Conservation (phyloP, 768 basidiomycete species). For the Boletellus ananas region DNA sequence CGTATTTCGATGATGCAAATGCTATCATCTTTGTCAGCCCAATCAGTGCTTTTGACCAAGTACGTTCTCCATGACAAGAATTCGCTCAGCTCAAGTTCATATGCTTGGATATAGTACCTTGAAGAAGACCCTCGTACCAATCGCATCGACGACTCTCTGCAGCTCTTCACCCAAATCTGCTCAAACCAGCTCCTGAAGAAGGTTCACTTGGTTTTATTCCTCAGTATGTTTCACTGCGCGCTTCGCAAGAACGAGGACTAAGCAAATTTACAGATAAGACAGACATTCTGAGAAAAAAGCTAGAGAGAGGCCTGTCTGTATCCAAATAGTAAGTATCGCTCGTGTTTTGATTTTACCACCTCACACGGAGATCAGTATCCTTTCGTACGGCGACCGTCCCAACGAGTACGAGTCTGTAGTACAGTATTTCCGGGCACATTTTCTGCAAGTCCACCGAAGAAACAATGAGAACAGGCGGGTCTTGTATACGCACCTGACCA, state of each 20-base stretch:
- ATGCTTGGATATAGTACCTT: slow-evolving; percentile 52
- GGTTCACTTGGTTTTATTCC: slow-evolving; percentile 56
- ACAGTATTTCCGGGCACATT: slow-evolving; percentile 85
- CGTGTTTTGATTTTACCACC: not conserved
- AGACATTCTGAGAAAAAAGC: slow-evolving; percentile 69
- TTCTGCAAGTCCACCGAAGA: slow-evolving; percentile 71
- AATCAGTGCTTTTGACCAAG: slow-evolving; percentile 77
- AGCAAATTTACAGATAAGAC: slow-evolving; percentile 57
- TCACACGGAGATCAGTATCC: slow-evolving; percentile 48
- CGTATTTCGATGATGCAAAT: slow-evolving; percentile 61
- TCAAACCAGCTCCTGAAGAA: slow-evolving; percentile 76
- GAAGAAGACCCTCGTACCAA: slow-evolving; percentile 86
- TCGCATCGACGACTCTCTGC: slow-evolving; percentile 84
- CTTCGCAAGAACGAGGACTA: not conserved
- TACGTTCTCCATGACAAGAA: slow-evolving; percentile 18
- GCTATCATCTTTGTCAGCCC: slow-evolving; percentile 81
- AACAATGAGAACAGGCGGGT: slow-evolving; percentile 79
- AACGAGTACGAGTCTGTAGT: slow-evolving; percentile 81
- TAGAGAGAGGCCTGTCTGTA: slow-evolving; percentile 65
- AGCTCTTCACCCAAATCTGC: slow-evolving; percentile 82
- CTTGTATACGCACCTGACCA: slow-evolving; percentile 80
- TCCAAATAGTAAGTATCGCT: slow-evolving; percentile 66
- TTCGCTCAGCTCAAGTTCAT: slow-evolving; percentile 1
- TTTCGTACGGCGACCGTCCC: slow-evolving; percentile 75
- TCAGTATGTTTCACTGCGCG: slow-evolving; percentile 39